Evolutionary conservation across 2,329 filamentous ascomycete species (phyloP), one percentile per base, ranked within the genome.

Genomic region (Simplicillium sp.): DNA sequence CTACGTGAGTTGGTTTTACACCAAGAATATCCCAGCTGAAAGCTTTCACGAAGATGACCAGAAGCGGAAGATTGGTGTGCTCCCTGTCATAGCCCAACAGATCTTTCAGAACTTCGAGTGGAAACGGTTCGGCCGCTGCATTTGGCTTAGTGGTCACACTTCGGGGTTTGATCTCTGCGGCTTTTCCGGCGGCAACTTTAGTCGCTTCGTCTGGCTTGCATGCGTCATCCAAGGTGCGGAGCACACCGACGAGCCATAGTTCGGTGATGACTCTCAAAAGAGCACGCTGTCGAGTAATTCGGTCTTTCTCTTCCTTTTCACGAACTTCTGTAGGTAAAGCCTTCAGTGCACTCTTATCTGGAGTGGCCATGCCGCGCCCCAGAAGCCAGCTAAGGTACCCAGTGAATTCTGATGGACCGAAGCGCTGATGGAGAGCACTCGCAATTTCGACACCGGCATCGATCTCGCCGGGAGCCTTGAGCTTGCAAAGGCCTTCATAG

Each of bases 21-120:
- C 92, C 92, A 12, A 98, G 66, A 29, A 97, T 77, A 64, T 98
- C 94, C 89, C 90, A 98, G 47, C 84, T 83, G 54, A 97, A 98
- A 14, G 86, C 82, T 65, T 96, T 98, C 50, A 95, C 89, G 55
- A 98, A 98, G 12, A 94, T 75, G 39, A 97, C 92, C 6, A 96
- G 83, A 36, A 98, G 68, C 1, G 92, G 88, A 34, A 98, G 66
- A 55, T 97, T 98, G 41, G 79, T 70, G 56, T 97, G 92, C 51
- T 98, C 90, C 41, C 88, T 80, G 58, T 98, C 92, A 56, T 97
- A 83, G 7, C 89, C 88, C 13, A 98, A 74, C 48, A 98, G 75
- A 57, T 98, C 94, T 65, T 98, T 98, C 33, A 98, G 68, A n/a
- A 97, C 90, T 59, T 98, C 92, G 15, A 98, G 70, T 3, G 94